Conservation (phyloP, 2,329 filamentous ascomycete genomes). For the Aspergillus proliferans region DNA sequence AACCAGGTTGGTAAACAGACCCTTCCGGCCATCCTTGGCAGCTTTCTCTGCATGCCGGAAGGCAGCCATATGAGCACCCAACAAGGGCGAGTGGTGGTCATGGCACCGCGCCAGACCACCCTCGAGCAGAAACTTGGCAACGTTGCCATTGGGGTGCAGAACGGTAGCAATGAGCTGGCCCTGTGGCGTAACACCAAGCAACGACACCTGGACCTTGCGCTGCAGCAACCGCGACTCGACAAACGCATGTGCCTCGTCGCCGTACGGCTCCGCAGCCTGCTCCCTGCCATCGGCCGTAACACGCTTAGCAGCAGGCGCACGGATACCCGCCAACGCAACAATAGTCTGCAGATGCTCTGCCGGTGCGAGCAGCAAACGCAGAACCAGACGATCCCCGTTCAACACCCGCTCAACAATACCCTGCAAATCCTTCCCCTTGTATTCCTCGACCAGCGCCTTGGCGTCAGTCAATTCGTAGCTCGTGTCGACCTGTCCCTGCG, state of each 20-base stretch:
- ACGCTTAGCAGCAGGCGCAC: slow-evolving; percentile 82
- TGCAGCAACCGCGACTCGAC: slow-evolving; percentile 83
- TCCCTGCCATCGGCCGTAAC: slow-evolving; percentile 71
- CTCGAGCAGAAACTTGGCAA: slow-evolving; percentile 83
- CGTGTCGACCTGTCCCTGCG: slow-evolving; percentile 63
- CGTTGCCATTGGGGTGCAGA: slow-evolving; percentile 83
- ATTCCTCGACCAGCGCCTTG: slow-evolving; percentile 67
- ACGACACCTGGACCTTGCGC: slow-evolving; percentile 71
- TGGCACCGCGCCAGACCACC: slow-evolving; percentile 87
- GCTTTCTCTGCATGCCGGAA: slow-evolving; percentile 81
- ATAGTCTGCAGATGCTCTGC: slow-evolving; percentile 85
- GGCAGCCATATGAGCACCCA: slow-evolving; percentile 79
- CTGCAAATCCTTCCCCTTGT: slow-evolving; percentile 80
- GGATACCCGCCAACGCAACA: slow-evolving; percentile 80
- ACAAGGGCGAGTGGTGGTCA: slow-evolving; percentile 89
- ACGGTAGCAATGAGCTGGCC: slow-evolving; percentile 84
- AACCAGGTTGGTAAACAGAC: slow-evolving; percentile 75
- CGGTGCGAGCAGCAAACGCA: slow-evolving; percentile 72
- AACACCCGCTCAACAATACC: slow-evolving; percentile 86
- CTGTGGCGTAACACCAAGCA: slow-evolving; percentile 83
- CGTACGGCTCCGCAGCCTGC: slow-evolving; percentile 80
- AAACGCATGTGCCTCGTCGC: slow-evolving; percentile 81
- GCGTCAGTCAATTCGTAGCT: slow-evolving; percentile 74
- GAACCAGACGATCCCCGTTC: slow-evolving; percentile 81
- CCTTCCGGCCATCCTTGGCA: slow-evolving; percentile 69